Base-by-base conservation (phyloP, 176 grass and related monocot genomes). In the Lolium multiflorum region DNA sequence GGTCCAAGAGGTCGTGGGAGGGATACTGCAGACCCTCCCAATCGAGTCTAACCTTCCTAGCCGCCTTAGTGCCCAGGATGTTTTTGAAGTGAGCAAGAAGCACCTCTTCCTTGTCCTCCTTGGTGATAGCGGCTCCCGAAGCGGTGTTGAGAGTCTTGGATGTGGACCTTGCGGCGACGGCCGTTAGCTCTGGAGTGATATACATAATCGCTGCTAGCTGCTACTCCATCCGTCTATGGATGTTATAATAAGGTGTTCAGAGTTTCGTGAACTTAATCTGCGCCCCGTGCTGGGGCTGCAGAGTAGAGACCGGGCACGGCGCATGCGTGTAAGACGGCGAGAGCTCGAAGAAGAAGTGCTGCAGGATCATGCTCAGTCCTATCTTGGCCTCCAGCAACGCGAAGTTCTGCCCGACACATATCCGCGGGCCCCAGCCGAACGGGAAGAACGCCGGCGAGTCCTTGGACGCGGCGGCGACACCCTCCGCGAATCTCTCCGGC, bases 381-480 rank as follows among this genome's bases (percentile, higher is more conserved):
- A 93, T 87, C 91, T 96, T 93, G 41, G 94, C 91, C 79, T 96
- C 94, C 0, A 93, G 58, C 87, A 96, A 4, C 1, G 89, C 87
- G 43, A 96, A 96, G 76, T 84, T 96, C 50, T 96, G 94, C 4
- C 91, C 89, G 4, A 90, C 69, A 21, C 91, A 91, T 5, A 88
- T 86, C 47, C 75, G 55, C 0, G 91, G 85, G 0, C 91, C 94
- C 78, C 94, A 73, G 3, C 94, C 87, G 17, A 93, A 96, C 0
- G 89, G 87, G 37, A 96, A 83, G 73, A 89, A 89, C 0, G 89
- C 87, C 4, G 66, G 49, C 7, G 65, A 62, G 5, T 83, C 84
- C 35, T 86, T 88, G 31, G 91, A 93, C 18, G 91, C 94, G 65
- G 83, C 89, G 28, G 78, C 89, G n/a, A 93, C 62, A 6, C 94